A percentile compares a stretch with the other conserved stretches of the same genome.
Evolutionary conservation across 305 asterid species (phyloP).

Genomic region (Lippia alba): DNA sequence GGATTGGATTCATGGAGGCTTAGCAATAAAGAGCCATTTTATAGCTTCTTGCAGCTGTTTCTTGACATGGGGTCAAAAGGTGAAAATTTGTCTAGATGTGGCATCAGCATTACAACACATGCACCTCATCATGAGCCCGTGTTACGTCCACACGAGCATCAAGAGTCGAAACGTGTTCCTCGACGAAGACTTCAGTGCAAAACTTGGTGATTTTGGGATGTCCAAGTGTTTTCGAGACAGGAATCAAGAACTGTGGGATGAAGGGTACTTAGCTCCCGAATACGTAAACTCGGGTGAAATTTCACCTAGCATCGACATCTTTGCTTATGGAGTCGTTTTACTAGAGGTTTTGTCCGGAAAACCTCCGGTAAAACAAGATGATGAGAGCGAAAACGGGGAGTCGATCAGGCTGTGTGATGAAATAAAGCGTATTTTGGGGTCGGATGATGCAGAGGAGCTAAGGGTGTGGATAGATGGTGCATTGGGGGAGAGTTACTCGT

Average conservation of each 20-base stretch:
- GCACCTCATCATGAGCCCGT: slow-evolving; percentile 78
- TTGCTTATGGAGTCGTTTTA: slow-evolving; percentile 72
- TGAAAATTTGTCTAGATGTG: slow-evolving; percentile 66
- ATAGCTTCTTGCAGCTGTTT: slow-evolving; percentile 82
- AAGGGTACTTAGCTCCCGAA: slow-evolving; percentile 72
- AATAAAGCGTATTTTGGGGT: slow-evolving; percentile 49
- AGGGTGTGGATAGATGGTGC: slow-evolving; percentile 81
- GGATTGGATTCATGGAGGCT: slow-evolving; percentile 91
- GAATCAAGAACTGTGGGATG: slow-evolving; percentile 37
- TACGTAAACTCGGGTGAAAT: slow-evolving; percentile 34
- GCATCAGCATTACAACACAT: slow-evolving; percentile 75
- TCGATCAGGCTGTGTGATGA: slow-evolving; percentile 44
- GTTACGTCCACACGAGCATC: slow-evolving; percentile 62
- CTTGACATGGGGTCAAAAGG: slow-evolving; percentile 75
- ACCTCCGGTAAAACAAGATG: slow-evolving; percentile 42
- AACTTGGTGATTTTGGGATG: slow-evolving; percentile 80
- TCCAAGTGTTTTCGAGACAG: slow-evolving; percentile 42
- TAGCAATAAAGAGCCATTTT: slow-evolving; percentile 86
- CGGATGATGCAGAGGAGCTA: slow-evolving; percentile 56
- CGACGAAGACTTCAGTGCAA: slow-evolving; percentile 73
- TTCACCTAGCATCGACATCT: slow-evolving; percentile 57
- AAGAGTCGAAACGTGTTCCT: slow-evolving; percentile 69
- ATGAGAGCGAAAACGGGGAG: slow-evolving; percentile 30
- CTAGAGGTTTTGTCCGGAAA: slow-evolving; percentile 76
- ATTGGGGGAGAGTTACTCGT: slow-evolving; percentile 68